phyloP scores from a whole-genome alignment of 1,284 basidiomycete species.

The Leccinum griseonigrum region DNA sequence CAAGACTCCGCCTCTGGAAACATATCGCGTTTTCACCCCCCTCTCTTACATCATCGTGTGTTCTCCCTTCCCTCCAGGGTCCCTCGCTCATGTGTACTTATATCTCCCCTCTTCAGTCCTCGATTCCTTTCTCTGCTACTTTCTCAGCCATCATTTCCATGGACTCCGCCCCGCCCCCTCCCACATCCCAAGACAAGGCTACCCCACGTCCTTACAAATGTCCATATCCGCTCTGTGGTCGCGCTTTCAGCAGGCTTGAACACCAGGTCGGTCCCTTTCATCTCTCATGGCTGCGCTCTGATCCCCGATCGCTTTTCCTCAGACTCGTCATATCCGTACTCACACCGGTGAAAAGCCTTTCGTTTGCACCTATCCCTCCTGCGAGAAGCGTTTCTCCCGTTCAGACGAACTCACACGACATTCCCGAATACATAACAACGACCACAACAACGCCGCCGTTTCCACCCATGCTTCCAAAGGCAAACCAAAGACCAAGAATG shows the following conservation, averaged over 20 bases:
- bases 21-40: conserved; percentile 18
- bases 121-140: conserved; percentile 20
- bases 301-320: conserved; percentile 20
- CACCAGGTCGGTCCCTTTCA: conserved; percentile 69
- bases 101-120: conserved; percentile 22
- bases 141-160: conserved; percentile 22
- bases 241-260: conserved; percentile 89
- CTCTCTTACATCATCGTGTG: conserved; percentile 23
- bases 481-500: conserved; percentile 34
- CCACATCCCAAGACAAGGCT: conserved; percentile 45
- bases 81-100: conserved; percentile 28
- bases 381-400: conserved; percentile 97
- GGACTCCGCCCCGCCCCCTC: conserved; percentile 18
- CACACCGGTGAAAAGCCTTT: conserved; percentile 99
- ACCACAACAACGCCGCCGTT: conserved; percentile 36
- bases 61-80: conserved; percentile 17
- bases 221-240: conserved; percentile 87
- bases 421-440: conserved; percentile 85
- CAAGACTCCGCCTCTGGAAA: conserved; percentile 16
- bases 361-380: conserved; percentile 88
- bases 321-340: conserved; percentile 97
- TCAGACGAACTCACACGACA: conserved; percentile 98
- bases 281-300: conserved; percentile 15
- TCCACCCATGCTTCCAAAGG: conserved; percentile 29
- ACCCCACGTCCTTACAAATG: conserved; percentile 90